These are phyloP conservation scores for Hirschioporus abietinus DNA, from an alignment of 768 basidiomycete species.

Conservation along the genomic window DNA sequence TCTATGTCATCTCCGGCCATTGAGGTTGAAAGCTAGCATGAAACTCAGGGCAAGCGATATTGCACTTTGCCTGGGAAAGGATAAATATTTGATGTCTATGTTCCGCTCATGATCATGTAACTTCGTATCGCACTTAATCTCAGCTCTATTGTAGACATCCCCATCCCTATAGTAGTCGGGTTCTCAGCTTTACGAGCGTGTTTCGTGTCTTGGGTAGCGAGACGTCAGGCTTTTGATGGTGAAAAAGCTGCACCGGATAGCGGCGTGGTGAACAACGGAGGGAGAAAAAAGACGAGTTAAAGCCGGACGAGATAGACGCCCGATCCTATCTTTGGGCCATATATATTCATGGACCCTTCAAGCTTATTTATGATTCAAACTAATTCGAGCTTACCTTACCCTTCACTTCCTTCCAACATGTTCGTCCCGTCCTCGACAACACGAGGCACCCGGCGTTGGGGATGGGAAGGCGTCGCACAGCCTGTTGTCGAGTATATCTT, in stretches of 20 bases:
- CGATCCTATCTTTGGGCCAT: not conserved
- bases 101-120: not conserved
- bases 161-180: not conserved
- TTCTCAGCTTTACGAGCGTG: not conserved
- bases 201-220: not conserved
- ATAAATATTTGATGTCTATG: not conserved
- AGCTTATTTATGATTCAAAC: not conserved
- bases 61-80: not conserved
- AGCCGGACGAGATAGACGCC: not conserved
- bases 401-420: not conserved
- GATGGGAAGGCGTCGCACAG: not conserved
- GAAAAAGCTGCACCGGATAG: not conserved
- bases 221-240: not conserved
- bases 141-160: not conserved
- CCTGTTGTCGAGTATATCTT: not conserved
- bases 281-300: not conserved
- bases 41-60: not conserved
- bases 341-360: not conserved
- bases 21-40: not conserved
- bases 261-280: not conserved
- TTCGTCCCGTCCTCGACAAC: not conserved
- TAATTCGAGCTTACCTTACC: not conserved
- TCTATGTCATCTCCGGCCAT: not conserved
- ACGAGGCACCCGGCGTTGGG: not conserved
- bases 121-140: not conserved